Conservation (phyloP, 345 rosid genomes). For the Sonneratia caseolaris region DNA sequence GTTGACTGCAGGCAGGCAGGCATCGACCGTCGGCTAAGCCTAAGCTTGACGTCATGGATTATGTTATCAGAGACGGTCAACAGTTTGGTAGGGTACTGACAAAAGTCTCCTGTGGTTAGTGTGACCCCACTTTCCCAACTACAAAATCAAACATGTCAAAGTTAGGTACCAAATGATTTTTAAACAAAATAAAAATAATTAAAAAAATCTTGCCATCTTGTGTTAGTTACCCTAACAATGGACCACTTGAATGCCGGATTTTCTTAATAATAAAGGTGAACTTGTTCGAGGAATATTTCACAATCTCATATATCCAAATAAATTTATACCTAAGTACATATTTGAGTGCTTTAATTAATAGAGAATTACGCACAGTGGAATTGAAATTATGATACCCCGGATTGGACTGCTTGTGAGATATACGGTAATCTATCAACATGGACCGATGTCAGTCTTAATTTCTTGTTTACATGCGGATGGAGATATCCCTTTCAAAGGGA, state of each 20-base stretch:
- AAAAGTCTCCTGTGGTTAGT: not conserved
- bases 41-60: not conserved
- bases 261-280: not conserved
- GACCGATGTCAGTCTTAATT: not conserved
- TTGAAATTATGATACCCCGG: no score
- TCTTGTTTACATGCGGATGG: not conserved
- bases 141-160: constrained; percentile 3
- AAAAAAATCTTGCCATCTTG: not conserved
- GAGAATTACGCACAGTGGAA: no score
- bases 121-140: not conserved
- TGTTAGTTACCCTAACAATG: constrained; percentile 50
- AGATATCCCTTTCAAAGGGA: constrained; percentile 7
- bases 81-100: not conserved
- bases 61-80: not conserved
- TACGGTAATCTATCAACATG: no score
- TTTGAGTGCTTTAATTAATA: no score
- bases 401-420: no score
- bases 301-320: not conserved
- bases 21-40: no score
- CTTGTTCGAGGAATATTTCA: no score
- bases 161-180: not conserved
- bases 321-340: no score
- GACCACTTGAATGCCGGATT: constrained; percentile 8
- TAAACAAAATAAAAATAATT: not conserved
- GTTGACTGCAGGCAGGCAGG: no score